phyloP scores from a whole-genome alignment of 2,329 filamentous ascomycete species.

The Nigrospora oryzae region DNA sequence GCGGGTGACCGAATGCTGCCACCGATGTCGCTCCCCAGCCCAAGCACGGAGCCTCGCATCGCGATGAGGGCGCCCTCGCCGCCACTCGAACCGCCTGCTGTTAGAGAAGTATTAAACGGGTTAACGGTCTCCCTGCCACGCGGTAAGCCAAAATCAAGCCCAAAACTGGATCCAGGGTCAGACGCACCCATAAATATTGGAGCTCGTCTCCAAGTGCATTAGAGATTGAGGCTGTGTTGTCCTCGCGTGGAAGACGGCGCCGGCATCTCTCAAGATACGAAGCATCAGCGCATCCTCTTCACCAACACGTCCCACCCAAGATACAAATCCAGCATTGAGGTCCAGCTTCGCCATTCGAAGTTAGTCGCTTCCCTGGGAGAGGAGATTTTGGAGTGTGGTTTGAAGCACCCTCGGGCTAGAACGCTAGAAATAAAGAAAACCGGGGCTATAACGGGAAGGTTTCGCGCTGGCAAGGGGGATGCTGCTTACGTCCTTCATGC shows the following conservation, averaged over 20 bases:
- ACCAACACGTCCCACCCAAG: constrained; percentile 34
- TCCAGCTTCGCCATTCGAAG: constrained; percentile 17
- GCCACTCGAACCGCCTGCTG: constrained; percentile 44
- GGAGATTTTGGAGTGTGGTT: no score
- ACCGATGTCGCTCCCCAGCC: constrained; percentile 46
- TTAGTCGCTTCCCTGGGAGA: no score
- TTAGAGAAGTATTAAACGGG: constrained; percentile 41
- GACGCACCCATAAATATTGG: constrained; percentile 34
- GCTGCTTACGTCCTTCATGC: constrained; percentile 27
- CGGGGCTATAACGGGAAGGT: no score
- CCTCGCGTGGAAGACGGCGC: constrained; percentile 41
- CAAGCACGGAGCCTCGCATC: constrained; percentile 40
- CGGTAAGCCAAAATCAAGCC: not conserved
- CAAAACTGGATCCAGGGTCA: not conserved
- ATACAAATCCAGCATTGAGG: constrained; percentile 38
- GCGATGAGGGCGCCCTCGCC: constrained; percentile 48
- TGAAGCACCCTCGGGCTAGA: no score
- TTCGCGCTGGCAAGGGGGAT: no score
- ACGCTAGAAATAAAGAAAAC: no score
- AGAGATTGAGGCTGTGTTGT: constrained; percentile 46
- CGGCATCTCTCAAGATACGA: constrained; percentile 34
- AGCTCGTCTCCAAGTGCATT: constrained; percentile 44
- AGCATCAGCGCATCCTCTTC: constrained; percentile 38
- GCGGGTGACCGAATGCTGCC: constrained; percentile 38
- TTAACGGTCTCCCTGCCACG: constrained; percentile 38